These are phyloP conservation scores for Penicillium goetzii DNA, from an alignment of 495 filamentous ascomycete genomes.

Conservation along the genomic window DNA sequence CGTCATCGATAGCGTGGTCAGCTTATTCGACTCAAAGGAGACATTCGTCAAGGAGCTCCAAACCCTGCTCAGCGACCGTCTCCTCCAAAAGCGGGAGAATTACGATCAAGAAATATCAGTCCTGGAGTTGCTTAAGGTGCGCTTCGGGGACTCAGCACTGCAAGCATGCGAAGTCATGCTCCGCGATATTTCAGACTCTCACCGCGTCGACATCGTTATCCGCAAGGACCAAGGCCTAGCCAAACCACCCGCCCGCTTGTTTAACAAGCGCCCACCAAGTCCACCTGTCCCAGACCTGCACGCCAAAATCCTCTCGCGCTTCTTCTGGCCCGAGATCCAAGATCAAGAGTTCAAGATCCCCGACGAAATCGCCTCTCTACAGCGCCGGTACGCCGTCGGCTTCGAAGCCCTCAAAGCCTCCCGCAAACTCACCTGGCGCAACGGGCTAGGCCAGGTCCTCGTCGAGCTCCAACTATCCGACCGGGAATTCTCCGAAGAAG, in stretches of 20 bases:
- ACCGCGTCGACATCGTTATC: conserved; percentile 68
- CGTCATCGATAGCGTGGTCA: conserved; percentile 88
- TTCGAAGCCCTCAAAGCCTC: conserved; percentile 79
- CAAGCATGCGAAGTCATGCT: conserved; percentile 98
- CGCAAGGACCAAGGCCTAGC: conserved; percentile 50
- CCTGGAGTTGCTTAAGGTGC: conserved; percentile 82
- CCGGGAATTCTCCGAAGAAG: conserved; percentile 71
- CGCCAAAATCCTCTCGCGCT: conserved; percentile 83
- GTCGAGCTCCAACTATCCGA: conserved; percentile 85
- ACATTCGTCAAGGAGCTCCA: conserved; percentile 94
- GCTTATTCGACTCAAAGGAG: conserved; percentile 82
- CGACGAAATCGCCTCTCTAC: conserved; percentile 59
- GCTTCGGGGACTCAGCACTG: conserved; percentile 82
- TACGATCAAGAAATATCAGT: conserved; percentile 81
- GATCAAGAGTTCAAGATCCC: conserved; percentile 78
- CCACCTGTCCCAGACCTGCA: conserved; percentile 55
- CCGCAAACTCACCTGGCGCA: conserved; percentile 86
- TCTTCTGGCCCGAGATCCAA: conserved; percentile 90
- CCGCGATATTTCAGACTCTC: conserved; percentile 86
- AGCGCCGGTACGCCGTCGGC: conserved; percentile 70
- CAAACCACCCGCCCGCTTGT: conserved; percentile 4
- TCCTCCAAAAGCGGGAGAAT: conserved; percentile 70
- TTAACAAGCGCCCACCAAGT: conserved; percentile 5
- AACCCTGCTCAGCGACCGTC: conserved; percentile 76
- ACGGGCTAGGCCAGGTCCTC: conserved; percentile 76